Evolutionary conservation across 2,329 filamentous ascomycete species (phyloP).

Genomic region (Colletotrichum gloeosporioides): DNA sequence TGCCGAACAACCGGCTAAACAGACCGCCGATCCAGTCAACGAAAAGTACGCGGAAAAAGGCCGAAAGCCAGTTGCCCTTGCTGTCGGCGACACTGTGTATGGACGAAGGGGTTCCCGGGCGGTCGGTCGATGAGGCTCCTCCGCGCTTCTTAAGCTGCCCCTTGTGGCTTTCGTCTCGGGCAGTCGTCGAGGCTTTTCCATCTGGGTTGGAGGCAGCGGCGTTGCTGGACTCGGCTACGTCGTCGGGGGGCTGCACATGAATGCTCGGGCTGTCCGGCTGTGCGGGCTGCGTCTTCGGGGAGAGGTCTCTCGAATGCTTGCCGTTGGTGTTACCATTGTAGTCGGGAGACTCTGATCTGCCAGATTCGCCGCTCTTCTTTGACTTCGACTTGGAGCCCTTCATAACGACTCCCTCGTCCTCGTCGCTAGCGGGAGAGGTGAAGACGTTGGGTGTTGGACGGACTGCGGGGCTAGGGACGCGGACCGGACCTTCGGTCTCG

Average conservation of each 20-base stretch:
- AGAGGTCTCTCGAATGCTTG: not conserved
- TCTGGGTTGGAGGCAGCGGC: not conserved
- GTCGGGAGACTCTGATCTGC: not conserved
- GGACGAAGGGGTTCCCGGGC: conserved; percentile 24
- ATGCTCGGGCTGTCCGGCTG: not conserved
- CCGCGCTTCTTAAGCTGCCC: conserved; percentile 24
- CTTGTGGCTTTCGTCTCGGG: not conserved
- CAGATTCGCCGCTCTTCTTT: not conserved
- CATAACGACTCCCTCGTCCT: conserved; percentile 47
- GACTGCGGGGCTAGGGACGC: conserved; percentile 33
- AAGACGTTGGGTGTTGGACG: conserved; percentile 25
- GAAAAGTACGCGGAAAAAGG: conserved; percentile 39
- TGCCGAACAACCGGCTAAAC: conserved; percentile 24
- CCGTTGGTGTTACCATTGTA: conserved; percentile 8
- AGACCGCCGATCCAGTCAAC: conserved; percentile 45
- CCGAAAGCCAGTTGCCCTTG: conserved; percentile 35
- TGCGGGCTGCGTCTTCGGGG: not conserved
- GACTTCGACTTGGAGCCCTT: conserved; percentile 26
- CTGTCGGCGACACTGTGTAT: conserved; percentile 24
- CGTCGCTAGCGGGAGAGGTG: conserved; percentile 35
- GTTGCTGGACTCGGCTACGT: not conserved
- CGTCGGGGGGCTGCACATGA: conserved; percentile 3
- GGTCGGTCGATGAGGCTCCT: conserved; percentile 4
- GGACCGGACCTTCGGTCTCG: conserved; percentile 13
- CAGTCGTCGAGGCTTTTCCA: not conserved